These are phyloP conservation scores for Fomitopsis schrenkii DNA, from an alignment of 1,284 basidiomycete species.

Conservation along the genomic window DNA sequence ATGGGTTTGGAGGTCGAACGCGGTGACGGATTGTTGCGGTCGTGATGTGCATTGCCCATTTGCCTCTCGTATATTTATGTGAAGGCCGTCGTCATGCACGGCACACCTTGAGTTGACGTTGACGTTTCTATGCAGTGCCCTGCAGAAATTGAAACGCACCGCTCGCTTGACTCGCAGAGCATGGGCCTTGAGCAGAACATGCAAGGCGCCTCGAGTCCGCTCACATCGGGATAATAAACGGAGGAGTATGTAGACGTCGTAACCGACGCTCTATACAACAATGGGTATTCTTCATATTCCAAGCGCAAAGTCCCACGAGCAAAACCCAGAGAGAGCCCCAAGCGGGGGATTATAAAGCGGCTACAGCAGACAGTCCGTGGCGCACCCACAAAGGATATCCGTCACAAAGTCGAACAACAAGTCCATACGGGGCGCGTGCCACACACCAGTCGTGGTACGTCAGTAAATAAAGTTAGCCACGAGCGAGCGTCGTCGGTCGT, in stretches of 20 bases:
- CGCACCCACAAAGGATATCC: not conserved
- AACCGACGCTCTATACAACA: no score
- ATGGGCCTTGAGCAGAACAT: no score
- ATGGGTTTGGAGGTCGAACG: conserved; percentile 9
- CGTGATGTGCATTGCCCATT: not conserved
- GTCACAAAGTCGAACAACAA: not conserved
- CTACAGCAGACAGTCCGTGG: not conserved
- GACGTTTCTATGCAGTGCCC: no score
- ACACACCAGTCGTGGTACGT: not conserved
- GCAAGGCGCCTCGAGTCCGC: no score
- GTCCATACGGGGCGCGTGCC: not conserved
- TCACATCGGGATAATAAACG: no score
- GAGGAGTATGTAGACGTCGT: no score
- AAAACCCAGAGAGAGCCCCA: not conserved
- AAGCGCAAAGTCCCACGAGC: no score
- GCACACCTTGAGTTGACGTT: no score
- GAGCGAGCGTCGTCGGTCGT: not conserved
- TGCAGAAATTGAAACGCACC: no score
- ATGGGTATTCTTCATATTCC: no score
- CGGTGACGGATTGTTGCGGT: not conserved
- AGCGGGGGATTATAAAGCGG: not conserved
- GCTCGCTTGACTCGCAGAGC: not conserved
- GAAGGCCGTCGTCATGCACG: not conserved
- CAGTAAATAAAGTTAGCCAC: not conserved
- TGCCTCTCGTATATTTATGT: not conserved